Percentiles rank a stretch among this genome's conserved stretches.
Evolutionary conservation across 225 moss, liverwort and hornwort genomes (phyloP).

Genomic region (Marchantia polymorpha): DNA sequence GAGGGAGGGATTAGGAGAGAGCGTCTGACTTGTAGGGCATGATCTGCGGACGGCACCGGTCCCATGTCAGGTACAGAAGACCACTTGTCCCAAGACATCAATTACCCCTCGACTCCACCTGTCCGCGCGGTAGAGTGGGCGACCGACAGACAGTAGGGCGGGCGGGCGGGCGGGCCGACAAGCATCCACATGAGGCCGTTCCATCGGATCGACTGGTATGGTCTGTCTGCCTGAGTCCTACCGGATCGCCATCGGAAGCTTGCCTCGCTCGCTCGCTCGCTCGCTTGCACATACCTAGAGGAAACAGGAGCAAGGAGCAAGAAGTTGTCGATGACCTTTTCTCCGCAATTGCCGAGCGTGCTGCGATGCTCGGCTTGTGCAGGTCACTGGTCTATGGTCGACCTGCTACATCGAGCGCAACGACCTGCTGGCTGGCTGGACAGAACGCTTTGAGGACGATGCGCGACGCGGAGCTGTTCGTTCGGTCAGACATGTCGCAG

Average conservation of each 20-base stretch:
- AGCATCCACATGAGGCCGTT: neutral
- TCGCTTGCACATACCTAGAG: neutral
- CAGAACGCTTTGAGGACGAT: neutral
- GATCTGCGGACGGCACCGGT: neutral
- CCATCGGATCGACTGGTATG: neutral
- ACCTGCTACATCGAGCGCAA: neutral
- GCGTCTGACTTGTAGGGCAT: neutral
- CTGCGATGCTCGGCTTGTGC: neutral
- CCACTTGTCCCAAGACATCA: neutral
- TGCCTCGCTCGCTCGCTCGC: neutral
- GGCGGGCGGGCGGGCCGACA: constrained; percentile 2
- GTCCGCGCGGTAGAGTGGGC: neutral
- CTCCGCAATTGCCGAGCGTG: neutral
- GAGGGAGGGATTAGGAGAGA: neutral
- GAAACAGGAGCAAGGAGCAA: neutral
- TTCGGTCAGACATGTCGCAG: no score
- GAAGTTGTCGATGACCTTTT: neutral
- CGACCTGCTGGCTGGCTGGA: neutral
- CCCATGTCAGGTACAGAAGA: neutral
- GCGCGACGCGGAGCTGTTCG: neutral
- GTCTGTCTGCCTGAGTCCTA: neutral
- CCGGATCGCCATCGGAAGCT: neutral
- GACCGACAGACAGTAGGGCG: neutral
- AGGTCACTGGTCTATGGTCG: neutral
- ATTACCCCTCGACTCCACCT: neutral